Percentiles rank a stretch among this genome's conserved stretches.
Evolutionary conservation across 2,329 filamentous ascomycete genomes (phyloP).

Genomic region (Paecilomyces niveus): DNA sequence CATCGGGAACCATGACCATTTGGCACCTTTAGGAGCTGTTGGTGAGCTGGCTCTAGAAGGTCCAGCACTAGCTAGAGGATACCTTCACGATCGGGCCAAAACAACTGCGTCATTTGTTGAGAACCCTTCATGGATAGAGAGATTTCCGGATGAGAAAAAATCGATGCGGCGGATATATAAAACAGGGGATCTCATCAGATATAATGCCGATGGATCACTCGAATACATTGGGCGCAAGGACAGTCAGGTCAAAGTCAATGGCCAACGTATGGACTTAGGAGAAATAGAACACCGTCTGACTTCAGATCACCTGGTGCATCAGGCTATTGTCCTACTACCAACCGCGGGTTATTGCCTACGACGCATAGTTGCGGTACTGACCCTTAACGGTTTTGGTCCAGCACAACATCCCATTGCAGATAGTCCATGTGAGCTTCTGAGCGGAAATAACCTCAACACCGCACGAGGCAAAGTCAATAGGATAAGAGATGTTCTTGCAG

Average conservation of each 20-base stretch:
- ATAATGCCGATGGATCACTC: conserved; percentile 26
- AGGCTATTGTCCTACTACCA: conserved; percentile 38
- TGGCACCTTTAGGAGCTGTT: conserved; percentile 31
- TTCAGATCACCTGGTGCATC: conserved; percentile 24
- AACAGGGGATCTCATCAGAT: conserved; percentile 25
- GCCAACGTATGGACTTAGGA: conserved; percentile 57
- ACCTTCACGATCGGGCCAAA: conserved; percentile 30
- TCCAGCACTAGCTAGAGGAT: conserved; percentile 30
- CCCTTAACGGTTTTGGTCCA: conserved; percentile 20
- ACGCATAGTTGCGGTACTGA: conserved; percentile 40
- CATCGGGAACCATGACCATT: conserved; percentile 19
- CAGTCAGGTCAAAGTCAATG: conserved; percentile 59
- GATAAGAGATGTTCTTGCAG: conserved; percentile 31
- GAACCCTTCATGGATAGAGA: conserved; percentile 18
- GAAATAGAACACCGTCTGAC: conserved; percentile 38
- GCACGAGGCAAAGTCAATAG: conserved; percentile 22
- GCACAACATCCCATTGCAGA: conserved; percentile 20
- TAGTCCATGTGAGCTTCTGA: conserved; percentile 25
- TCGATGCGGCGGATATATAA: conserved; percentile 18
- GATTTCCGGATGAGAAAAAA: conserved; percentile 7
- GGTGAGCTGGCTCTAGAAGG: conserved; percentile 33
- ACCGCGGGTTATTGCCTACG: conserved; percentile 36
- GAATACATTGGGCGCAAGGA: conserved; percentile 53
- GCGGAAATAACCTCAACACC: conserved; percentile 13
- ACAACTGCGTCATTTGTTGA: conserved; percentile 25